A percentile compares a stretch with the other conserved stretches of the same genome.
Conservation (phyloP, 2,329 filamentous ascomycete genomes). For the Fusarium sp. region DNA sequence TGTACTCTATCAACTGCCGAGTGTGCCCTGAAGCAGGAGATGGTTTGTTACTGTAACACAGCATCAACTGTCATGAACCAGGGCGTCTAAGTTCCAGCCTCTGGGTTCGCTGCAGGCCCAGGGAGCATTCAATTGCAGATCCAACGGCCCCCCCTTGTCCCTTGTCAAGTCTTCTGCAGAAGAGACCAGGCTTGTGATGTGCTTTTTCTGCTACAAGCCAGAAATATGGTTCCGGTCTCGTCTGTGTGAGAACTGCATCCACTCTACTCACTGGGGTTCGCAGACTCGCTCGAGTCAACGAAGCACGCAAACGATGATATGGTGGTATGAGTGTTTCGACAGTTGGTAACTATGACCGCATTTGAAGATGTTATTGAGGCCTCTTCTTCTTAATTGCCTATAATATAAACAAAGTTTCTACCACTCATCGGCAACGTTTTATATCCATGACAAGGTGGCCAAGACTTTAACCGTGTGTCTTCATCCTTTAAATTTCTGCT, state of each 20-base stretch:
- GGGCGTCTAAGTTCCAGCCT: neutral
- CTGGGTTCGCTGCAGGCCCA: conserved; percentile 15
- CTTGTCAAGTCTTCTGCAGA: conserved; percentile 27
- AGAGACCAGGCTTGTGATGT: conserved; percentile 30
- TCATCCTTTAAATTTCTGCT: conserved; percentile 12
- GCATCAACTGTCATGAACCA: conserved; percentile 21
- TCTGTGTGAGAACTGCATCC: conserved; percentile 36
- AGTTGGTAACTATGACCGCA: conserved; percentile 9
- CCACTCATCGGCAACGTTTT: conserved; percentile 9
- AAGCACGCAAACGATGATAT: conserved; percentile 28
- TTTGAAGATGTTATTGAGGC: neutral
- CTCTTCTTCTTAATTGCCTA: conserved; percentile 12
- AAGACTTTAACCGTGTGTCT: conserved; percentile 26
- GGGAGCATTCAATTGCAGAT: conserved; percentile 36
- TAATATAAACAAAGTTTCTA: conserved; percentile 34
- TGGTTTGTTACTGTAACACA: conserved; percentile 24
- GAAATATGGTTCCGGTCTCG: conserved; percentile 25
- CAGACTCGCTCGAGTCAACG: neutral
- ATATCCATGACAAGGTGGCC: conserved; percentile 7
- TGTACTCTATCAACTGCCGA: neutral
- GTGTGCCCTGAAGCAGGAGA: neutral
- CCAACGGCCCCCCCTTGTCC: conserved; percentile 12
- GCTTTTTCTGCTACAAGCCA: conserved; percentile 30
- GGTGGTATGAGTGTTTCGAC: conserved; percentile 11
- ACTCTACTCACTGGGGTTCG: conserved; percentile 13